Base-by-base conservation (phyloP, 768 basidiomycete genomes). In the Calvatia gigantea region DNA sequence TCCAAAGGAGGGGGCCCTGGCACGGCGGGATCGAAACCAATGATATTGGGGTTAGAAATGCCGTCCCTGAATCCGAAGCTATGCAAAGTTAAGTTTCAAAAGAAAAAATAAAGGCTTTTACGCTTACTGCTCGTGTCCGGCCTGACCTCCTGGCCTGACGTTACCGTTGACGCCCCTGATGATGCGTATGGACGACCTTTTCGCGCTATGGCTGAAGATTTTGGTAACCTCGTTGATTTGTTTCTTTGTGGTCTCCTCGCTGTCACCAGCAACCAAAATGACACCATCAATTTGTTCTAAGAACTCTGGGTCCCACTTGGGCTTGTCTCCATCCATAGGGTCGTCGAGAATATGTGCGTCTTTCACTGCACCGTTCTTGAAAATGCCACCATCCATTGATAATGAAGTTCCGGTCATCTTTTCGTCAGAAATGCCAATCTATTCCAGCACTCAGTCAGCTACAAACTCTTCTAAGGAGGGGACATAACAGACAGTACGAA, bases 21-120 rank as follows among this genome's bases (percentile, higher is more conserved):
- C 31, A 62, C 52, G 33, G 70, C 66, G 32, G 56, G 60, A 56
- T 73, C 70, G 61, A 76, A 78, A 0, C 74, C 77, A 32, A 61
- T 66, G 37, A 78, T 67, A 3, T 73, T 67, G 4, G 82, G 81
- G 61, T 82, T 78, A 2, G 80, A 78, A 33, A 83, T 73, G 0
- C 80, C 78, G 59, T 83, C 82, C 58, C 74, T 58, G 64, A 72
- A 83, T 2, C 82, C 81, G 53, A 82, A 82, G 60, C 76, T 78
- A 52, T 41, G 32, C 3, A 2, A 15, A 28, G 19, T 14, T 11
- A 21, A 37, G 55, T 49, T 21, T 45, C 17, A 17, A 19, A n/a
- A 14, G 19, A 42, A 14, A 44, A 39, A 42, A 31, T 31, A 17
- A 57, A 11, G 29, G 19, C 6, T 12, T 11, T 9, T 43, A 25